Evolutionary conservation across 192 early-diverging fungal species (phyloP), one percentile per base, ranked within the genome.

Genomic region (Allomyces arbusculus): DNA sequence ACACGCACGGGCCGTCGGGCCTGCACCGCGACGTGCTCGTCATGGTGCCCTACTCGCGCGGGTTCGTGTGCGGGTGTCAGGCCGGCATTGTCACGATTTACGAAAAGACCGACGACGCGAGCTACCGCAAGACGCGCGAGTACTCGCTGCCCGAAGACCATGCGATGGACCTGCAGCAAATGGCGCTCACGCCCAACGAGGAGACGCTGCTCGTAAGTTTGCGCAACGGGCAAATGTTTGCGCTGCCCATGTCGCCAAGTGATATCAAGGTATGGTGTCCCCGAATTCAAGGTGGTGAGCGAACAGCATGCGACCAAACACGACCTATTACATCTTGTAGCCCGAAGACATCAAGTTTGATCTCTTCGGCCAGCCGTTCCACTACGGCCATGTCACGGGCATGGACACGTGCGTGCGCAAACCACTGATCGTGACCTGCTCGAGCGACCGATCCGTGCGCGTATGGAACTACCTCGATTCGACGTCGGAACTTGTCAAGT

Each of bases 381-480:
- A 84, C 69, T 78, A 77, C 64, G 76, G 74, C 23, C 76, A 69
- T 40, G 74, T 82, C 68, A 76, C 74, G 10, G 76, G 79, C 10
- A 73, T 79, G 69, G 77, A 82, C 70, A 76, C 75, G 20, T 82
- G 80, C 62, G 74, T 81, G 58, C 62, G 80, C 40, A 82, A 82
- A 61, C 82, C 82, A 12, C 70, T 84, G 44, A 65, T 84, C 40
- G 82, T 74, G 12, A 83, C 81, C 20, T 83, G 79, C 67, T 75
- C 73, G 0, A 63, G 71, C 43, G 82, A 84, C 69, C 69, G 75
- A 26, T 79, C 80, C 33, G 77, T 84, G n/a, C 71, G 82, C 4
- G 75, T 84, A 12, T 84, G 81, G 81, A 84, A 84, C 71, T 84
- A 84, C 61, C 26, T 80, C 20, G 81, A 84, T 20, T 69, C 67